Conservation (phyloP, 1,139 yeast genomes). For the Kodamaea ohmeri region DNA sequence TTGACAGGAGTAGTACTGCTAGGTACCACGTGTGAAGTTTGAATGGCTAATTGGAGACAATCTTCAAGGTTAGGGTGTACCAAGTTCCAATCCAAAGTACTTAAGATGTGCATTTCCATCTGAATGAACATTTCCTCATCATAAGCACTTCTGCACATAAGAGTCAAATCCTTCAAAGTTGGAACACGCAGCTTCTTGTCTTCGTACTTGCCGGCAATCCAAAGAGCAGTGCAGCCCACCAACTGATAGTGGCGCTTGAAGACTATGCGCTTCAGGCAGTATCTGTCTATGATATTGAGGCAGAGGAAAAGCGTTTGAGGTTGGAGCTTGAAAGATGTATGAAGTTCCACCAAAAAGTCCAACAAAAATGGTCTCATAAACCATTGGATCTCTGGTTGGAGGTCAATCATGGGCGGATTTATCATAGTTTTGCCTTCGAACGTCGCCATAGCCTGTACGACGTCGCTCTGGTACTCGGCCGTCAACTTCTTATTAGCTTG, state of each 20-base stretch:
- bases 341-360: constrained; percentile 81
- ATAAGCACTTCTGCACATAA: constrained; percentile 81
- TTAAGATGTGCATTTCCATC: constrained; percentile 88
- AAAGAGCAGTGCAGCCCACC: constrained; percentile 88
- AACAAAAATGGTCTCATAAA: constrained; percentile 85
- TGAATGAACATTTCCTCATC: constrained; percentile 89
- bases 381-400: constrained; percentile 93
- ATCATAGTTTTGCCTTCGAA: constrained; percentile 37
- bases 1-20: constrained; percentile 32
- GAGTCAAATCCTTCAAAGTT: constrained; percentile 68
- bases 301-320: constrained; percentile 80
- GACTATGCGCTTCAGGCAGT: constrained; percentile 88
- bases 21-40: constrained; percentile 23
- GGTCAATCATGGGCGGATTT: constrained; percentile 72
- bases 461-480: constrained; percentile 40
- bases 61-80: constrained; percentile 64
- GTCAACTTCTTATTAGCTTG: constrained; percentile 42
- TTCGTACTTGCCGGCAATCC: constrained; percentile 94
- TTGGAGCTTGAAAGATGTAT: constrained; percentile 69
- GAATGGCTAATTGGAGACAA: constrained; percentile 54
- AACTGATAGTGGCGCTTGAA: constrained; percentile 88
- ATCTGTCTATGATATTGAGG: constrained; percentile 80
- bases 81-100: constrained; percentile 81
- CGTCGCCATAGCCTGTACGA: constrained; percentile 26
- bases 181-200: constrained; percentile 86